Evolutionary conservation across 768 basidiomycete species (phyloP).

Genomic region (Stropharia rugosoannulata): DNA sequence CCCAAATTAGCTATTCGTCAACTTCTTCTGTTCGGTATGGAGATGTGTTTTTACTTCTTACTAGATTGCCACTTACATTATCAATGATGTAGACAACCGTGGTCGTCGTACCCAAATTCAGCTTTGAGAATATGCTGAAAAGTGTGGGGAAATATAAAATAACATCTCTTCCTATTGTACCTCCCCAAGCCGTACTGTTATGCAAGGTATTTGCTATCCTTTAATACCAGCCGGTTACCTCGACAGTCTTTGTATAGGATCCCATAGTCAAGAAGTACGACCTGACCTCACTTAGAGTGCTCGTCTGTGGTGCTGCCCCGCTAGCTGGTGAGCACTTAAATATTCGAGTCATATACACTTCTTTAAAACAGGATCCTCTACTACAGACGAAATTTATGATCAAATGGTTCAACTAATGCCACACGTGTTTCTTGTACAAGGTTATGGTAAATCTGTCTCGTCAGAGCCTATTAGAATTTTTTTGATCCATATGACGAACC

Average conservation of each 20-base stretch:
- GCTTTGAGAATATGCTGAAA: conserved; percentile 8
- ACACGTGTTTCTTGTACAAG: conserved; percentile 5
- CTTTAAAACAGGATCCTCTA: neutral
- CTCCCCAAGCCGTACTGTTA: conserved; percentile 7
- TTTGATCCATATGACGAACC: neutral
- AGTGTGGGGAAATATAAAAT: conserved; percentile 10
- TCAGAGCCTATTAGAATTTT: too few relatives aligned
- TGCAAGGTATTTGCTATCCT: conserved; percentile 2
- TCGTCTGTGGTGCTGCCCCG: conserved; percentile 5
- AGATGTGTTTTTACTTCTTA: neutral
- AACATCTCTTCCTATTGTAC: conserved; percentile 5
- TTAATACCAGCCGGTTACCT: neutral
- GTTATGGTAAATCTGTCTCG: conserved; percentile 1
- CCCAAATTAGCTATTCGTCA: conserved; percentile 1
- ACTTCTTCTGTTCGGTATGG: conserved; percentile 8
- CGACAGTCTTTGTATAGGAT: neutral
- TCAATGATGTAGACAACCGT: neutral
- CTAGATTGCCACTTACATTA: neutral
- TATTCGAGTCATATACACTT: neutral
- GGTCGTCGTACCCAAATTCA: conserved; percentile 9
- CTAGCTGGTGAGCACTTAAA: neutral
- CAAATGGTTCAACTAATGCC: conserved; percentile 7
- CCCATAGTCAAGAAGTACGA: conserved; percentile 10
- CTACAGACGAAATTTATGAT: conserved; percentile 6
- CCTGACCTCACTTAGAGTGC: conserved; percentile 3